phyloP scores from a whole-genome alignment of 371 early-diverging fungal genomes.

The Actinomortierella wolfii region DNA sequence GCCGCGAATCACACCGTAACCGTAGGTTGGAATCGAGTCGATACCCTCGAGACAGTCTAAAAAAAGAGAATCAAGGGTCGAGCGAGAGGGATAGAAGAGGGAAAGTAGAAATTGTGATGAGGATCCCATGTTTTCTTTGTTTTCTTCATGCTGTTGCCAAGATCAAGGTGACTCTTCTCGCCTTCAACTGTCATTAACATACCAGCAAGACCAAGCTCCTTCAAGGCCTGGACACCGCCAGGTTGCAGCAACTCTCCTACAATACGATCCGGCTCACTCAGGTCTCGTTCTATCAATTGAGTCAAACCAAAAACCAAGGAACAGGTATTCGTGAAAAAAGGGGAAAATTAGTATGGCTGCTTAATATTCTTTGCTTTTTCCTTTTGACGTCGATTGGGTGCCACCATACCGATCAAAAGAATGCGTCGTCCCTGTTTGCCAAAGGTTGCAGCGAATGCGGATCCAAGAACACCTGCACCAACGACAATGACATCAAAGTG shows the following conservation, averaged over 20 bases:
- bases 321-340: constrained; percentile 50
- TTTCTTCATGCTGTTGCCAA: neutral
- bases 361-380: neutral
- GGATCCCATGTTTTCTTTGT: neutral
- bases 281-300: constrained; percentile 73
- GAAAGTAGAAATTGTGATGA: neutral
- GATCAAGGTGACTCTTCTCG: neutral
- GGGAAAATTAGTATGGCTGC: neutral
- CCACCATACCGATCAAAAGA: constrained; percentile 63
- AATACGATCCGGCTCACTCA: constrained; percentile 92
- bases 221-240: constrained; percentile 85
- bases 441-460: constrained; percentile 80
- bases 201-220: constrained; percentile 75
- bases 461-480: constrained; percentile 92
- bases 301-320: constrained; percentile 46
- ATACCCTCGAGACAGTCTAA: constrained; percentile 82
- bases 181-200: constrained; percentile 5
- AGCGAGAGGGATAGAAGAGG: neutral
- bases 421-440: constrained; percentile 74
- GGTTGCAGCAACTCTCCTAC: constrained; percentile 97
- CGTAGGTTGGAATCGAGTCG: constrained; percentile 84
- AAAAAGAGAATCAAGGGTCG: neutral
- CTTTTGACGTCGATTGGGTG: too few relatives aligned
- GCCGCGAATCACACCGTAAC: constrained; percentile 80
- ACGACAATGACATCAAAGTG: constrained; percentile 81